Conservation (phyloP, 2,329 filamentous ascomycete genomes). For the Botrytis elliptica region DNA sequence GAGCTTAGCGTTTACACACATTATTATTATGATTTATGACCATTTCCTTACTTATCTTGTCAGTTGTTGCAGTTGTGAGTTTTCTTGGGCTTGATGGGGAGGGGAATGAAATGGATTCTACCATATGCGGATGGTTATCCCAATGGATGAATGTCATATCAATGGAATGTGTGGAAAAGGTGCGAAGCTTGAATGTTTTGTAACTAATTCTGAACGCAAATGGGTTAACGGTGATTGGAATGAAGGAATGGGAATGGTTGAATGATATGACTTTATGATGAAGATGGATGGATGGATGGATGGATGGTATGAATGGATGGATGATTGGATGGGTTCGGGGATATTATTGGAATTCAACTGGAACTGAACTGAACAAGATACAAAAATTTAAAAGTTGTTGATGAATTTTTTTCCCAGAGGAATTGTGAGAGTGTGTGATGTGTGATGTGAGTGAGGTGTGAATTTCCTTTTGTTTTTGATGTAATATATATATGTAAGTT, state of each 20-base stretch:
- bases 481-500: no score
- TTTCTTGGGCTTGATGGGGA: background rate
- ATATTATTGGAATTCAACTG: background rate
- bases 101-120: background rate
- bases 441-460: no score
- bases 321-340: background rate
- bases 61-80: conserved; percentile 7
- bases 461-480: no score
- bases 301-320: background rate
- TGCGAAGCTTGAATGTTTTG: conserved; percentile 8
- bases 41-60: background rate
- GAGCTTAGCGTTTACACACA: background rate
- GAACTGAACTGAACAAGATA: conserved; percentile 2
- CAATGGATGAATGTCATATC: background rate
- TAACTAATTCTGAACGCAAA: background rate
- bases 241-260: background rate
- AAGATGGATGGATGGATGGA: conserved; percentile 14
- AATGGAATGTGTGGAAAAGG: background rate
- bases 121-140: background rate
- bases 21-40: conserved; percentile 22
- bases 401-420: background rate
- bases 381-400: conserved; percentile 10
- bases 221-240: background rate
- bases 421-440: background rate
- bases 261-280: conserved; percentile 16